Conservation (phyloP, 495 filamentous ascomycete species). For the Xylaria curta region DNA sequence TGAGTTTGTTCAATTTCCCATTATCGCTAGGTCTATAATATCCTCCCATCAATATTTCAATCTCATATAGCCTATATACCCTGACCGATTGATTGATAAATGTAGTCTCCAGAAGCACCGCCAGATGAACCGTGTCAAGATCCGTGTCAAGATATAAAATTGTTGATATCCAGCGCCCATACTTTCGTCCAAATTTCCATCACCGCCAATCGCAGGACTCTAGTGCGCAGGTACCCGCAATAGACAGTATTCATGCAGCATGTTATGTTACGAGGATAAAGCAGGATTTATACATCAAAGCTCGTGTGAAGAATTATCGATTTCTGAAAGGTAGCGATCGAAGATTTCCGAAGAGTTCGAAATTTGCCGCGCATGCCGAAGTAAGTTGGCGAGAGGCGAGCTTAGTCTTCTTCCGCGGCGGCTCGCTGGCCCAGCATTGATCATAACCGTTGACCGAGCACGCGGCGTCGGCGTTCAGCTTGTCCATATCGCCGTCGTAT, state of each 20-base stretch:
- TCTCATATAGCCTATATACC: too few relatives aligned
- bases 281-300: neutral
- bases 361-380: conserved; percentile 25
- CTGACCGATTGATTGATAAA: neutral
- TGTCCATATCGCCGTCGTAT: conserved; percentile 13
- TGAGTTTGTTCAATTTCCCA: neutral
- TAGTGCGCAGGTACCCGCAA: neutral
- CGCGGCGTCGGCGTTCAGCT: neutral
- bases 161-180: neutral
- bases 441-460: neutral
- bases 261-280: neutral
- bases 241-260: neutral
- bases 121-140: too few relatives aligned
- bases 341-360: conserved; percentile 11
- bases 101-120: neutral
- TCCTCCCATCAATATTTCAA: neutral
- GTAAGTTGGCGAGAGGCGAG: neutral
- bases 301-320: neutral
- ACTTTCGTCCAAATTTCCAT: neutral
- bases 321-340: neutral
- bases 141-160: too few relatives aligned
- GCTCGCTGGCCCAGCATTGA: too few relatives aligned
- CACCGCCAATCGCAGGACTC: neutral
- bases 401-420: neutral
- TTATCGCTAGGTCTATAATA: neutral